These are phyloP conservation scores for Podospora didyma DNA, from an alignment of 495 filamentous ascomycete genomes.

Conservation along the genomic window DNA sequence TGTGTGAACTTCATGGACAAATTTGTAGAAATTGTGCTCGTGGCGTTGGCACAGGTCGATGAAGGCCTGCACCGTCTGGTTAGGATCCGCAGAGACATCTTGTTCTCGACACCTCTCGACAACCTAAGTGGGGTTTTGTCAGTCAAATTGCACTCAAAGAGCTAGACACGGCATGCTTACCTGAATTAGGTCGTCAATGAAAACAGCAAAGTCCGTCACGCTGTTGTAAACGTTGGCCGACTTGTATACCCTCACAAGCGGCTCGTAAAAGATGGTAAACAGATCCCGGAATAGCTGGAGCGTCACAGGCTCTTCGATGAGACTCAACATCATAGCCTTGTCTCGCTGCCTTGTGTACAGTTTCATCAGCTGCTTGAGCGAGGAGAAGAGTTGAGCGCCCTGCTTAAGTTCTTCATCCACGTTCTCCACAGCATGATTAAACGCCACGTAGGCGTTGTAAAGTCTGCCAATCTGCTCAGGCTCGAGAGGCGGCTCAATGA, in stretches of 20 bases:
- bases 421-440: slow-evolving; percentile 90
- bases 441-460: slow-evolving; percentile 95
- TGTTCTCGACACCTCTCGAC: slow-evolving; percentile 87
- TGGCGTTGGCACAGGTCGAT: slow-evolving; percentile 96
- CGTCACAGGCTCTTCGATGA: slow-evolving; percentile 93
- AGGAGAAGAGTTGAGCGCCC: slow-evolving; percentile 85
- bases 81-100: slow-evolving; percentile 89
- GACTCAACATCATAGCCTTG: slow-evolving; percentile 93
- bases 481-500: slow-evolving; percentile 63
- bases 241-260: slow-evolving; percentile 93
- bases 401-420: slow-evolving; percentile 82
- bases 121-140: slow-evolving; percentile 40
- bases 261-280: slow-evolving; percentile 98
- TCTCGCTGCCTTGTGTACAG: slow-evolving; percentile 87
- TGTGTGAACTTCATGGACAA: slow-evolving; percentile 96
- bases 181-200: slow-evolving; percentile 85
- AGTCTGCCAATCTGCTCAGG: slow-evolving; percentile 73
- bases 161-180: slow-evolving; percentile 24
- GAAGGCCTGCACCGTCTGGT: slow-evolving; percentile 97
- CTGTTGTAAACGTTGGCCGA: slow-evolving; percentile 96
- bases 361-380: slow-evolving; percentile 93
- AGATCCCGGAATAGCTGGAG: slow-evolving; percentile 91
- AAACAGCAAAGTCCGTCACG: slow-evolving; percentile 91
- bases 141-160: slow-evolving; percentile 1
- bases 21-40: slow-evolving; percentile 97